Conservation (phyloP, 306 rosid species). For the Medicago lupulina region DNA sequence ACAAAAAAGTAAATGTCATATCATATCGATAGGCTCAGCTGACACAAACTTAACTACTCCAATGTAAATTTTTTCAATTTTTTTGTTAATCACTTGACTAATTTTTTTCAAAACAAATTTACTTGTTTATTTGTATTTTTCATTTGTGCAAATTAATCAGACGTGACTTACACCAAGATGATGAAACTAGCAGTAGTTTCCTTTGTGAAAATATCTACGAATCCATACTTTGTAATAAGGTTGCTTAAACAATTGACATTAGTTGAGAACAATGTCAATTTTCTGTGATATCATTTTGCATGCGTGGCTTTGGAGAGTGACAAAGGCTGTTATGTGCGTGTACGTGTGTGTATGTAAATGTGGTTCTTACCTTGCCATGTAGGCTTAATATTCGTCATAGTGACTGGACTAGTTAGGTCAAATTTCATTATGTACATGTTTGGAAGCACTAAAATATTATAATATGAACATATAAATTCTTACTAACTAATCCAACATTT, state of each 20-base stretch:
- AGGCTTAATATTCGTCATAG: background rate
- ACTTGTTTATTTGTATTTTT: background rate
- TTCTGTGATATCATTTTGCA: slow-evolving; percentile 16
- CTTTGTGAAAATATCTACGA: background rate
- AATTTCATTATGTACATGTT: background rate
- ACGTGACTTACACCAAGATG: no score
- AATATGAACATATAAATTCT: background rate
- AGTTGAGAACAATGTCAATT: slow-evolving; percentile 1
- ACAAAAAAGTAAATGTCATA: no score
- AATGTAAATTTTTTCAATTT: no score
- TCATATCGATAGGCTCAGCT: no score
- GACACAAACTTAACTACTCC: no score
- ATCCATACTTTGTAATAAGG: background rate
- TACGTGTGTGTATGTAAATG: background rate
- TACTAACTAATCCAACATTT: slow-evolving; percentile 9
- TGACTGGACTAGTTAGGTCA: slow-evolving; percentile 3
- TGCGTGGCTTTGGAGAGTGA: slow-evolving; percentile 26
- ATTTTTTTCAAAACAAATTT: background rate
- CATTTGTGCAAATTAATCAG: background rate
- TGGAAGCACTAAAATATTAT: slow-evolving; percentile 5
- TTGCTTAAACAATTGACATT: slow-evolving; percentile 5
- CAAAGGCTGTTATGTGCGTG: background rate
- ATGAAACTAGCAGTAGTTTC: background rate
- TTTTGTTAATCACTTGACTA: no score
- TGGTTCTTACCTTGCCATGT: slow-evolving; percentile 2